Base-by-base conservation (phyloP, 2,329 filamentous ascomycete species). In the Nemania serpens region DNA sequence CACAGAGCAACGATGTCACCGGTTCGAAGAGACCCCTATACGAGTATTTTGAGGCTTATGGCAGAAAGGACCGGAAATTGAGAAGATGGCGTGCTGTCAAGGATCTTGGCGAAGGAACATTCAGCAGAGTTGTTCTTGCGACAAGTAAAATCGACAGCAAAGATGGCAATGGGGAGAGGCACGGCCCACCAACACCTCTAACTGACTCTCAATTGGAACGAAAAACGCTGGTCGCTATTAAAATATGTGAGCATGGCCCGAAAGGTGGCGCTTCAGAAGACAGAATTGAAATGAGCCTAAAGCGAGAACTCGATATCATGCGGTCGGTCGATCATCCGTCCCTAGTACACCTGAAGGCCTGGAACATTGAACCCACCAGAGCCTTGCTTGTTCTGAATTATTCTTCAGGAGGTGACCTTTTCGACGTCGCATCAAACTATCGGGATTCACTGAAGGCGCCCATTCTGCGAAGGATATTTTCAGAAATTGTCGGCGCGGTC, bases 221-320 rank as follows among this genome's bases (percentile, higher is more conserved):
- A n/a, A 90, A 89, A 71, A 91, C 91, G 54, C 80, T 99, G 13
- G 95, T 98, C 2, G 95, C 95, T 1, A 88, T 99, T 72, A 99
- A 99, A 76, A 88, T 99, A 46, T 94, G 96, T 73, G 92, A 97
- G 75, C 93, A 97, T 76, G 95, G 94, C 3, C 94, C 95, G 1
- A 91, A 91, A 22, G 95, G 95, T 54, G 94, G 94, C 47, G 94
- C 93, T 3, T 95, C 95, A 50, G 93, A 97, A 74, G 91, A 97
- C 69, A 88, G 95, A 41, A 88, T 98, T 63, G 94, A 97, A 76
- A 91, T 95, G 77, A 96, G 93, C 58, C 79, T 99, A 65, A 96
- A 97, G 77, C 88, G 95, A 63, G 95, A 99, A 79, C 84, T 99
- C 42, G 94, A 98, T 70, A 96, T 99, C 66, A 88, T 99, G 80